Evolutionary conservation across 768 basidiomycete genomes (phyloP).

Genomic region (Phlebiopsis gigantea): DNA sequence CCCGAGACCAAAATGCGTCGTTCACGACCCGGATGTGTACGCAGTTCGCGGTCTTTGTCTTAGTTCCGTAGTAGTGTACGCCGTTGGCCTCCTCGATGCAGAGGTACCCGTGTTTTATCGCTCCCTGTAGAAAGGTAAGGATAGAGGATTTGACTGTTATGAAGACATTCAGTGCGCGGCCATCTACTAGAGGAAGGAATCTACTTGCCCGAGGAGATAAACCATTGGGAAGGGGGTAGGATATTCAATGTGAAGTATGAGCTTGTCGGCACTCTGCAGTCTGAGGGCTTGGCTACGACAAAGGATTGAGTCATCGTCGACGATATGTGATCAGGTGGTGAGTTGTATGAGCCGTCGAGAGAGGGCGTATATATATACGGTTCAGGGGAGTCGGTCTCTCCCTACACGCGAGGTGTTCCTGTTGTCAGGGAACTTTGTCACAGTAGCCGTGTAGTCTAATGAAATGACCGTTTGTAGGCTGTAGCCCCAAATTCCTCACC

Average conservation of each 20-base stretch:
- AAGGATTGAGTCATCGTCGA: too few relatives aligned
- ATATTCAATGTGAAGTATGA: neutral
- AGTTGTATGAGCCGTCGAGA: too few relatives aligned
- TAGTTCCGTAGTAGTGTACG: constrained; percentile 22
- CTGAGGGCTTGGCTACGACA: too few relatives aligned
- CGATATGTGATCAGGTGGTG: too few relatives aligned
- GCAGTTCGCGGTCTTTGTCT: constrained; percentile 3
- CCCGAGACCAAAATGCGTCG: constrained; percentile 30
- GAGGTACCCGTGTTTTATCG: constrained; percentile 23
- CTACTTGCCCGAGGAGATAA: constrained; percentile 2
- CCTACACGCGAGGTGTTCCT: too few relatives aligned
- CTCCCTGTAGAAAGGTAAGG: constrained; percentile 18
- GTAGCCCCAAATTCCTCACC: neutral
- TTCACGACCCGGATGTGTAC: constrained; percentile 24
- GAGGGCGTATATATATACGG: too few relatives aligned
- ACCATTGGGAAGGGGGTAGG: neutral
- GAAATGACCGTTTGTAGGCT: too few relatives aligned
- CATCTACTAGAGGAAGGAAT: neutral
- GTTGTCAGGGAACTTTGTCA: too few relatives aligned
- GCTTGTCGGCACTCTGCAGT: neutral
- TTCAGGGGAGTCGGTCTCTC: too few relatives aligned
- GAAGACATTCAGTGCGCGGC: neutral
- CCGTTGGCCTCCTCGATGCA: constrained; percentile 24
- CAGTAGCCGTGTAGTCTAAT: too few relatives aligned
- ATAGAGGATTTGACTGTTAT: constrained; percentile 24